Percentiles rank a stretch among this genome's conserved stretches.
These are phyloP conservation scores for Stephanodiscus minutulus DNA, from an alignment of 108 stramenopile genomes.

Conservation along the genomic window DNA sequence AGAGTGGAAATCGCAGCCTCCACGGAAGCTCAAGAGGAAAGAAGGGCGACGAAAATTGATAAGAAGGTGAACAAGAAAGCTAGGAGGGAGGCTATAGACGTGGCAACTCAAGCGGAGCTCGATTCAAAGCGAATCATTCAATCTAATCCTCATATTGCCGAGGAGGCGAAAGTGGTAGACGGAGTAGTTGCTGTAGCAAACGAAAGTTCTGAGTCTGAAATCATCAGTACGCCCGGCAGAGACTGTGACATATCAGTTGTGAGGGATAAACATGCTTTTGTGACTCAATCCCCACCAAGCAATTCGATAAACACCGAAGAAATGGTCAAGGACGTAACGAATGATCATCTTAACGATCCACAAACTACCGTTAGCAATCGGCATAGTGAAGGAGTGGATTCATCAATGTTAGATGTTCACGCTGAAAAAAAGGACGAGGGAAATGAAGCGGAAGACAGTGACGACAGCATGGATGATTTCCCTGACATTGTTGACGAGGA, in stretches of 20 bases:
- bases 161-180: no score
- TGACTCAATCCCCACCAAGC: neutral
- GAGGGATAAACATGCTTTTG: neutral
- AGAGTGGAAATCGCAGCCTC: neutral
- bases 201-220: neutral
- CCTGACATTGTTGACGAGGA: slow-evolving; percentile 51
- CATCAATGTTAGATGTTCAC: neutral
- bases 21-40: neutral
- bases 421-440: slow-evolving; percentile 15
- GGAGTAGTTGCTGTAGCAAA: slow-evolving; percentile 3
- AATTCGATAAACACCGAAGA: neutral
- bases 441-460: slow-evolving; percentile 21
- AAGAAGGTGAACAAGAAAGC: slow-evolving; percentile 11
- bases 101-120: neutral
- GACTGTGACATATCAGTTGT: no score
- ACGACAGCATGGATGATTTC: slow-evolving; percentile 40
- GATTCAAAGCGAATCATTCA: neutral
- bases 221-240: no score
- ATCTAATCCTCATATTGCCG: no score
- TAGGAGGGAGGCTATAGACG: neutral
- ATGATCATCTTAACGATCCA: neutral
- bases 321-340: neutral
- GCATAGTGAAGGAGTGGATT: slow-evolving; percentile 1
- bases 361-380: neutral
- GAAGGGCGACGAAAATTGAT: slow-evolving; percentile 8